A percentile compares a stretch with the other conserved stretches of the same genome.
phyloP scores from a whole-genome alignment of 2,329 filamentous ascomycete genomes.

The Pseudogymnoascus sp. region DNA sequence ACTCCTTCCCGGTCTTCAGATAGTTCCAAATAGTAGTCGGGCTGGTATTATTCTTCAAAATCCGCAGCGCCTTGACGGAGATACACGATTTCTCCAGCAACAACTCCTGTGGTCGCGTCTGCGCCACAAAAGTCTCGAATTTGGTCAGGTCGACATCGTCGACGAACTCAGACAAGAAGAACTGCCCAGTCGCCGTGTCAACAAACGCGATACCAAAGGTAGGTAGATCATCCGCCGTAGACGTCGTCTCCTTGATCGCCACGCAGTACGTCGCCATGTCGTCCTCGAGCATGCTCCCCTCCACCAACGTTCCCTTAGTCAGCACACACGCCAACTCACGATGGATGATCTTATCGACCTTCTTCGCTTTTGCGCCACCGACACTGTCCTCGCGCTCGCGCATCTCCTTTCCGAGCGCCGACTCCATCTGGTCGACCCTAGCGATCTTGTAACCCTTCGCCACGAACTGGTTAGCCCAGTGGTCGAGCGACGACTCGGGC shows the following conservation, averaged over 20 bases:
- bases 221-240: conserved; percentile 62
- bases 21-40: conserved; percentile 95
- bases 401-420: conserved; percentile 94
- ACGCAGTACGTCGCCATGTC: conserved; percentile 97
- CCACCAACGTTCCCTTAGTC: conserved; percentile 86
- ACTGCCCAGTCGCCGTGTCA: conserved; percentile 91
- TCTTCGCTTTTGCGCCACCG: conserved; percentile 33
- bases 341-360: conserved; percentile 86
- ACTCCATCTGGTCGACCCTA: conserved; percentile 93
- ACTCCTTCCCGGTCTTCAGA: conserved; percentile 77
- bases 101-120: conserved; percentile 80
- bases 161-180: conserved; percentile 83
- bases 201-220: conserved; percentile 89
- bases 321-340: conserved; percentile 86
- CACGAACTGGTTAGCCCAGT: conserved; percentile 97
- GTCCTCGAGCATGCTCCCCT: conserved; percentile 93
- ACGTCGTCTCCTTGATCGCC: conserved; percentile 70
- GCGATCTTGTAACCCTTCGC: conserved; percentile 98
- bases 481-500: conserved; percentile 86
- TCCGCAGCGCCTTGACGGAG: conserved; percentile 81
- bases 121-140: conserved; percentile 93
- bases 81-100: conserved; percentile 80
- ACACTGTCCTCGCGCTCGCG: conserved; percentile 68
- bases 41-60: conserved; percentile 90
- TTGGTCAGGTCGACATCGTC: conserved; percentile 92